phyloP scores from a whole-genome alignment of 2,329 filamentous ascomycete genomes.

The Fusarium sp. region DNA sequence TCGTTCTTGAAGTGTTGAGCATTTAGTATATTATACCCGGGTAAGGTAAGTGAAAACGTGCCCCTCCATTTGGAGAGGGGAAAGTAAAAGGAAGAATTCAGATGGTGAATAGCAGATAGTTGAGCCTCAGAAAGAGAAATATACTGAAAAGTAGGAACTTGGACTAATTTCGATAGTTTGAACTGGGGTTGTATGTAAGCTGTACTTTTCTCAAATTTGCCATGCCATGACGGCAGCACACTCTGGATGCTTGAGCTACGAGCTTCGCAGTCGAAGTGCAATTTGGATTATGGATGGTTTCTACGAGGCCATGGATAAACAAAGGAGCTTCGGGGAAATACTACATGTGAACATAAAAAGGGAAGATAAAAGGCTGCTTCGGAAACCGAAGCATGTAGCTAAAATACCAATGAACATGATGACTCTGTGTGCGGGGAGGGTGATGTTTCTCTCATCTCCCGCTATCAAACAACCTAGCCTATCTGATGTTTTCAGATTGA shows the following conservation, averaged over 20 bases:
- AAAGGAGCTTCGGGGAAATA: conserved; percentile 11
- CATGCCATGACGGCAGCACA: conserved; percentile 49
- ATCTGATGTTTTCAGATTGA: conserved; percentile 40
- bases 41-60: too few relatives aligned
- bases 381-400: conserved; percentile 34
- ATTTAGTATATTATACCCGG: too few relatives aligned
- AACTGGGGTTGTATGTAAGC: too few relatives aligned
- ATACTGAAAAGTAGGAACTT: too few relatives aligned
- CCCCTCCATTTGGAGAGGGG: too few relatives aligned
- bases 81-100: too few relatives aligned
- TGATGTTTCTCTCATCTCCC: conserved; percentile 20
- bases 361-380: conserved; percentile 33
- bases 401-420: conserved; percentile 44
- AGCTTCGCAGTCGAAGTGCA: neutral
- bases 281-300: conserved; percentile 1
- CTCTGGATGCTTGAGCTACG: conserved; percentile 61
- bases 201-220: too few relatives aligned
- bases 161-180: neutral
- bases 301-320: conserved; percentile 11
- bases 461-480: conserved; percentile 39
- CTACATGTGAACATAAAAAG: conserved; percentile 18
- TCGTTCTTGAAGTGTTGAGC: too few relatives aligned
- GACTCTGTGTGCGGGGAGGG: conserved; percentile 26
- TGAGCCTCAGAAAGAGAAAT: neutral
- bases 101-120: neutral